These are phyloP conservation scores for Salinomyces thailandicus DNA, from an alignment of 2,329 filamentous ascomycete species.

Conservation along the genomic window DNA sequence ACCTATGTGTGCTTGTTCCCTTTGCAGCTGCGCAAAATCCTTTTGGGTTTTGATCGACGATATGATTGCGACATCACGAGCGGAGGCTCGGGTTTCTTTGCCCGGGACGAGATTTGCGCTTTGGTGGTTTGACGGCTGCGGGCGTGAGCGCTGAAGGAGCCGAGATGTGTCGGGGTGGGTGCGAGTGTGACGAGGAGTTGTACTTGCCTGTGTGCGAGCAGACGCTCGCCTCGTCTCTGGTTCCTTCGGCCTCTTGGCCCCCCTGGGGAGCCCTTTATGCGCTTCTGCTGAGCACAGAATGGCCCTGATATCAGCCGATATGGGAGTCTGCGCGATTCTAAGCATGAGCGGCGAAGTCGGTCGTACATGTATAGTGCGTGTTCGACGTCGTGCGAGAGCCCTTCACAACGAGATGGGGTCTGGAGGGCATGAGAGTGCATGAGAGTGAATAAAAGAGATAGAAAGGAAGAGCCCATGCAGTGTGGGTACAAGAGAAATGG, in stretches of 20 bases:
- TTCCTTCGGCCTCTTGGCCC: background rate
- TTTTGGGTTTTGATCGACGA: slow-evolving; percentile 55
- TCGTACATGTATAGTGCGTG: background rate
- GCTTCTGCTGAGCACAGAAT: background rate
- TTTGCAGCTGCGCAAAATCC: slow-evolving; percentile 61
- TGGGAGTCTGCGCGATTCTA: too few relatives aligned
- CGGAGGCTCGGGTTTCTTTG: background rate
- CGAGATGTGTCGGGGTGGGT: too few relatives aligned
- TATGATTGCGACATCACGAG: too few relatives aligned
- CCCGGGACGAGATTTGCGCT: background rate
- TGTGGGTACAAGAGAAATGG: background rate
- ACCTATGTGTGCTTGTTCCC: slow-evolving; percentile 6
- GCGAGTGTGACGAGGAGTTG: too few relatives aligned
- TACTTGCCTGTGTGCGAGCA: too few relatives aligned
- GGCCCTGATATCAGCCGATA: too few relatives aligned
- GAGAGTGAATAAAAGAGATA: background rate
- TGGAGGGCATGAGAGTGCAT: background rate
- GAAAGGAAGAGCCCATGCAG: too few relatives aligned
- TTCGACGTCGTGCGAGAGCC: background rate
- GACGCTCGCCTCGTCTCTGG: too few relatives aligned
- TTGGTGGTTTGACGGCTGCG: too few relatives aligned
- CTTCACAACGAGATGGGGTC: background rate
- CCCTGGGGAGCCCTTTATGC: background rate
- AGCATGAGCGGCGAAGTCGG: too few relatives aligned
- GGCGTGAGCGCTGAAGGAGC: too few relatives aligned